Percentiles rank a stretch among this genome's conserved stretches.
phyloP scores from a whole-genome alignment of 805 yeast species.

The Monosporozyma yasuniensis region DNA sequence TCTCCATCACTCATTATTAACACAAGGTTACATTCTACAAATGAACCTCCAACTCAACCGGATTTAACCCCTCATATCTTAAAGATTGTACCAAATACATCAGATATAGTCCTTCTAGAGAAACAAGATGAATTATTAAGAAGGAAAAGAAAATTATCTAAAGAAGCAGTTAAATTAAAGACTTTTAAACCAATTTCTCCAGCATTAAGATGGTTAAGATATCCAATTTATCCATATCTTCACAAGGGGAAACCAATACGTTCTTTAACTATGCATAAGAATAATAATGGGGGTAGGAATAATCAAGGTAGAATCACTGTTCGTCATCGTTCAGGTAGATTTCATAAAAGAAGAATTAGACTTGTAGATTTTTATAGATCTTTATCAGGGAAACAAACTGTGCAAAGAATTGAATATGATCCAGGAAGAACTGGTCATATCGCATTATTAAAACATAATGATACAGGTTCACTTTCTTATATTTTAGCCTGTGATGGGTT shows the following conservation, averaged over 20 bases:
- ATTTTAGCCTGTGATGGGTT: slow-evolving; percentile 88
- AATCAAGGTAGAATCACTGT: slow-evolving; percentile 80
- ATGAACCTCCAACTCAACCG: neutral
- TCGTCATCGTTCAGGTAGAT: slow-evolving; percentile 94
- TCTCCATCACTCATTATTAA: neutral
- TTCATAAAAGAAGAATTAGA: slow-evolving; percentile 75
- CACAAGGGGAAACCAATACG: slow-evolving; percentile 77
- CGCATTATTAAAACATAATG: slow-evolving; percentile 65
- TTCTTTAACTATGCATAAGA: slow-evolving; percentile 63
- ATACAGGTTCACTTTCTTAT: slow-evolving; percentile 58
- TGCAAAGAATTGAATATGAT: slow-evolving; percentile 86
- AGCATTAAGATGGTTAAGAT: slow-evolving; percentile 78
- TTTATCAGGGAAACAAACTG: slow-evolving; percentile 64
- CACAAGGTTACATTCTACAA: neutral
- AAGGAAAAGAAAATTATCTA: slow-evolving; percentile 64
- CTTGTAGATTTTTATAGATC: slow-evolving; percentile 66
- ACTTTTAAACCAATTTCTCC: slow-evolving; percentile 76
- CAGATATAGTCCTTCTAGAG: slow-evolving; percentile 65
- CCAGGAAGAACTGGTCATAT: slow-evolving; percentile 92
- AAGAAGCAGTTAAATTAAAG: slow-evolving; percentile 63
- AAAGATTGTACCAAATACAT: slow-evolving; percentile 2
- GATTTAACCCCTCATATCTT: neutral
- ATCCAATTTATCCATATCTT: slow-evolving; percentile 79
- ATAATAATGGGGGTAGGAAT: slow-evolving; percentile 81
- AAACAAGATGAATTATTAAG: slow-evolving; percentile 63